phyloP scores from a whole-genome alignment of 2,329 filamentous ascomycete genomes.

The Ceratocystis destructans region DNA sequence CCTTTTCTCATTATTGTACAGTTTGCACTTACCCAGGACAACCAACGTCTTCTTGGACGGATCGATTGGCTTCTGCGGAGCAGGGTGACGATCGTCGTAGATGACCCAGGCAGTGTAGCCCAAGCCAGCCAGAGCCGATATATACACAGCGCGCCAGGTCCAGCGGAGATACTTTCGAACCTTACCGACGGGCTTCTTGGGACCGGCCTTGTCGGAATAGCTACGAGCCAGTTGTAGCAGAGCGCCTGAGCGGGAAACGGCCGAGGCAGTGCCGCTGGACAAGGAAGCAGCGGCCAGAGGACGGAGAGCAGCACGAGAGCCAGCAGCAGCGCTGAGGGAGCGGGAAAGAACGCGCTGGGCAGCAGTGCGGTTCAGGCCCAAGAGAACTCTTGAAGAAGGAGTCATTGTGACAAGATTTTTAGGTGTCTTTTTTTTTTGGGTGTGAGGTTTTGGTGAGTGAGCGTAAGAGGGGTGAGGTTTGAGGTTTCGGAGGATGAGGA shows the following conservation, averaged over 20 bases:
- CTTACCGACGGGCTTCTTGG: conserved; percentile 40
- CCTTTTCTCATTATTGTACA: not conserved
- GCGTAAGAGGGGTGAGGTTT: not conserved
- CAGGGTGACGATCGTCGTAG: conserved; percentile 69
- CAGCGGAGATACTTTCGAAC: conserved; percentile 60
- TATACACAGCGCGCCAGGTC: conserved; percentile 70
- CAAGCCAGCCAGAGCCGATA: conserved; percentile 55
- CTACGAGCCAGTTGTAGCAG: conserved; percentile 21
- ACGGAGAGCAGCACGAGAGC: conserved; percentile 20
- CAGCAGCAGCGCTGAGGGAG: conserved; percentile 13
- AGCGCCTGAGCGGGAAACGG: conserved; percentile 19
- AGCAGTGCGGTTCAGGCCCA: conserved; percentile 22
- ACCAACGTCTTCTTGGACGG: conserved; percentile 94
- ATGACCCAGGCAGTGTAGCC: conserved; percentile 67
- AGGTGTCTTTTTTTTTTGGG: not conserved
- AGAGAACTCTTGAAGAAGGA: conserved; percentile 33
- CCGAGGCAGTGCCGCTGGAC: conserved; percentile 21
- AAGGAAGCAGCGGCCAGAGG: conserved; percentile 24
- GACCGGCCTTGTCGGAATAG: conserved; percentile 38
- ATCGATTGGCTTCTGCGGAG: conserved; percentile 64
- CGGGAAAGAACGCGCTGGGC: conserved; percentile 19
- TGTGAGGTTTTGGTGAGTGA: not conserved
- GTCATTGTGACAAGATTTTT: conserved; percentile 27
- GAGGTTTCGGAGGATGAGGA: conserved; percentile 14
- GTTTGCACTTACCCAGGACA: conserved; percentile 59